phyloP scores from a whole-genome alignment of 2,329 filamentous ascomycete species.

The Akanthomyces muscarius region DNA sequence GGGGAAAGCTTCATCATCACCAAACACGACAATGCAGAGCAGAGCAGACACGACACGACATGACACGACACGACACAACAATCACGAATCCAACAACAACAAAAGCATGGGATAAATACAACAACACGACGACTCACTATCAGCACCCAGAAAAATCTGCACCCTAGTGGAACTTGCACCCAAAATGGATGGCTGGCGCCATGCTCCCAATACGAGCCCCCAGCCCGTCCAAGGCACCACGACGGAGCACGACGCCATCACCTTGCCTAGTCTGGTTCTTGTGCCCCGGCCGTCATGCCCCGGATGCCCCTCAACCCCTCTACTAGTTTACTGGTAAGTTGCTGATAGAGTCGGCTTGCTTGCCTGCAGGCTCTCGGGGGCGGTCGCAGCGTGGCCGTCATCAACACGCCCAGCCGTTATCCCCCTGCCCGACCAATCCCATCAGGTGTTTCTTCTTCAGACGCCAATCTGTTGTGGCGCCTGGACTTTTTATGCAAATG shows the following conservation, averaged over 20 bases:
- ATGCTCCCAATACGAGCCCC: constrained; percentile 7
- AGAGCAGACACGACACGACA: too few species aligned
- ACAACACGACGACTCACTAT: background rate
- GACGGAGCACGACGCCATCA: background rate
- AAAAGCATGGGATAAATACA: too few species aligned
- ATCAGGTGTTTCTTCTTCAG: background rate
- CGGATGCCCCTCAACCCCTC: too few species aligned
- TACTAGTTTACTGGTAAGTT: too few species aligned
- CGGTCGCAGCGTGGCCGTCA: background rate
- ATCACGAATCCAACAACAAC: too few species aligned
- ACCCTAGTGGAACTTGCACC: background rate
- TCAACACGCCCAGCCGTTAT: background rate
- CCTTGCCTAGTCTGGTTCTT: background rate
- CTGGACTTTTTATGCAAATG: background rate
- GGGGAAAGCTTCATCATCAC: too few species aligned
- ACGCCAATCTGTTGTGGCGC: constrained; percentile 1
- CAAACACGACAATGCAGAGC: too few species aligned
- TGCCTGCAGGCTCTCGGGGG: background rate
- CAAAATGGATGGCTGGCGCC: background rate
- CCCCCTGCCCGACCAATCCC: background rate
- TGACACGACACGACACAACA: too few species aligned
- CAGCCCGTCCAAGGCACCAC: background rate
- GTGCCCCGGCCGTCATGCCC: background rate
- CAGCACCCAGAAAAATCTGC: background rate
- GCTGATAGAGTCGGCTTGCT: too few species aligned